These are phyloP conservation scores for Chlorociboria aeruginascens DNA, from an alignment of 495 filamentous ascomycete species.

Conservation along the genomic window DNA sequence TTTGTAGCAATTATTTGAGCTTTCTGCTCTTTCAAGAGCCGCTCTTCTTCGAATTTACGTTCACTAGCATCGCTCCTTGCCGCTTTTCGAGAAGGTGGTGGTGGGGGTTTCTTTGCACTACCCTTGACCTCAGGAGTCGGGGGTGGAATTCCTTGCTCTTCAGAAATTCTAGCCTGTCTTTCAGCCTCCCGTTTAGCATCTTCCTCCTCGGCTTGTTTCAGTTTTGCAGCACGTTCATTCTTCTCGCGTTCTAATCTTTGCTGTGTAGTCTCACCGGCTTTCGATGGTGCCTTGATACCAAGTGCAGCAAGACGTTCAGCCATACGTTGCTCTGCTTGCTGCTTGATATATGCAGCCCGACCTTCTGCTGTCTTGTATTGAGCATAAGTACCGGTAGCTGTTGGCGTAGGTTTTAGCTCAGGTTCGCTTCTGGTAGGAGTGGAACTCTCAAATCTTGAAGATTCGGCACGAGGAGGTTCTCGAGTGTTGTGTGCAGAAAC, in stretches of 20 bases:
- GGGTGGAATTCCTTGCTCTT: constrained; percentile 60
- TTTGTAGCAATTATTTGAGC: constrained; percentile 62
- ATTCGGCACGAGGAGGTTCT: constrained; percentile 16
- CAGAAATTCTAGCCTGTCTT: constrained; percentile 70
- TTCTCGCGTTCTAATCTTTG: constrained; percentile 83
- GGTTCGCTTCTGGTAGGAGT: constrained; percentile 19
- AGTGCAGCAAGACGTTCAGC: constrained; percentile 93
- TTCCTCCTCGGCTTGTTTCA: constrained; percentile 86
- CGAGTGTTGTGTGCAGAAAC: constrained; percentile 23
- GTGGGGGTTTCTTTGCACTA: constrained; percentile 69
- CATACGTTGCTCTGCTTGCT: constrained; percentile 94
- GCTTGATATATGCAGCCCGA: constrained; percentile 88
- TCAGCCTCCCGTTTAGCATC: constrained; percentile 84
- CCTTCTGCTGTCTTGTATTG: constrained; percentile 87
- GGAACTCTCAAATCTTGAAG: constrained; percentile 27
- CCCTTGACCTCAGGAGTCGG: constrained; percentile 32
- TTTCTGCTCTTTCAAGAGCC: constrained; percentile 56
- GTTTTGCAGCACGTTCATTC: constrained; percentile 73
- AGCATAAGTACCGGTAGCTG: constrained; percentile 47
- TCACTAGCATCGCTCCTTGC: constrained; percentile 49
- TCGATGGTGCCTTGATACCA: constrained; percentile 70
- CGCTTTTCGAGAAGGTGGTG: constrained; percentile 69
- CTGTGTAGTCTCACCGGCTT: constrained; percentile 59
- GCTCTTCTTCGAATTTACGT: constrained; percentile 40
- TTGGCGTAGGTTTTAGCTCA: constrained; percentile 20